phyloP scores from a whole-genome alignment of 352 stramenopile species.

The Globisporangium middletonii region DNA sequence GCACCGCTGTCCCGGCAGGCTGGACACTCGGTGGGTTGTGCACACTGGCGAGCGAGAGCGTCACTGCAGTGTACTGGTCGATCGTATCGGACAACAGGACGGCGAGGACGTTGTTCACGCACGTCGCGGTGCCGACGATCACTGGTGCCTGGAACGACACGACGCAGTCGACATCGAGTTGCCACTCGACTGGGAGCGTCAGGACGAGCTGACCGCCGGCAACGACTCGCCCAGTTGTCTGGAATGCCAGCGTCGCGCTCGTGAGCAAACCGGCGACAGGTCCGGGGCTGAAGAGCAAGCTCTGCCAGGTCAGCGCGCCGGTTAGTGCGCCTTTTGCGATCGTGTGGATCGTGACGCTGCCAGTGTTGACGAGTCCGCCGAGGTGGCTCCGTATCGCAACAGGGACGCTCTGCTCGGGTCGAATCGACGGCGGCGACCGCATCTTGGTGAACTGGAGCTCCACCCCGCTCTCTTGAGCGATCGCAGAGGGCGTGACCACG shows the following conservation, averaged over 20 bases:
- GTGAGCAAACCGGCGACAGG: conserved; percentile 46
- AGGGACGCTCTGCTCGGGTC: conserved; percentile 8
- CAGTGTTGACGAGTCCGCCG: conserved; percentile 37
- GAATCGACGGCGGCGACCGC: conserved; percentile 39
- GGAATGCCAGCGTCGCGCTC: conserved; percentile 31
- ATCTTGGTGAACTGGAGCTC: conserved; percentile 33
- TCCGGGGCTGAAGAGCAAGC: conserved; percentile 30
- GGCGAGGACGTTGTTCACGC: conserved; percentile 27
- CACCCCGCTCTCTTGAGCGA: conserved; percentile 35
- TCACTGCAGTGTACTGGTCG: conserved; percentile 25
- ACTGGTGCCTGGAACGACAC: conserved; percentile 29
- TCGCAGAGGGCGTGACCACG: conserved; percentile 12
- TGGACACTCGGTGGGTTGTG: conserved; percentile 40
- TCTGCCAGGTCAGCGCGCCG: conserved; percentile 41
- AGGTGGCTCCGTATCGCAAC: conserved; percentile 40
- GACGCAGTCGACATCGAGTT: conserved; percentile 22
- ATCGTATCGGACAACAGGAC: conserved; percentile 33
- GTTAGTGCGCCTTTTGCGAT: conserved; percentile 28
- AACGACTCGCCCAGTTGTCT: conserved; percentile 31
- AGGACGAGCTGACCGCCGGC: conserved; percentile 28
- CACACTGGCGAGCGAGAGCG: conserved; percentile 32
- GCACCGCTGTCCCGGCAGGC: conserved; percentile 15
- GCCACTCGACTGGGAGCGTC: conserved; percentile 40
- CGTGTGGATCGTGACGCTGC: conserved; percentile 24
- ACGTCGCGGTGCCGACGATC: conserved; percentile 19